These are phyloP conservation scores for Paraleonurus japonicus DNA, from an alignment of 257 asterid species.

Conservation along the genomic window DNA sequence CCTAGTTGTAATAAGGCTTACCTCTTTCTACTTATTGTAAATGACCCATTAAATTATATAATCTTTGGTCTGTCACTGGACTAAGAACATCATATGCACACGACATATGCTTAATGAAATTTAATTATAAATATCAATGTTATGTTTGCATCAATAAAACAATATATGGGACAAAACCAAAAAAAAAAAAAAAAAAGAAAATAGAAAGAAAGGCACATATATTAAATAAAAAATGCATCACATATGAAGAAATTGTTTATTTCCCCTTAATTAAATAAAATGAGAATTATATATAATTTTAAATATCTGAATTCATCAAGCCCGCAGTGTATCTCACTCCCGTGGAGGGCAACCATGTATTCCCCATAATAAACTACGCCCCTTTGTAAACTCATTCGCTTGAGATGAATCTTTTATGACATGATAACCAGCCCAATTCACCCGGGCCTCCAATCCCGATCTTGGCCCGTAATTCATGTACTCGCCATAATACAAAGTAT, in stretches of 20 bases:
- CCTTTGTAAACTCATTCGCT: conserved; percentile 39
- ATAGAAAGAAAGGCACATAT: background rate
- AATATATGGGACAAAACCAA: too few species aligned
- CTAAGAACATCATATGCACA: too few species aligned
- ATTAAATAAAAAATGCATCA: background rate
- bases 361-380: conserved; percentile 42
- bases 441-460: conserved; percentile 43
- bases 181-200: too few species aligned
- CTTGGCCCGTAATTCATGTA: conserved; percentile 54
- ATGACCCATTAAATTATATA: too few species aligned
- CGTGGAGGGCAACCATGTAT: conserved; percentile 44
- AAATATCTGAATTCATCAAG: conserved; percentile 9
- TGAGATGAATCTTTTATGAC: conserved; percentile 28
- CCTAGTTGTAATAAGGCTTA: too few species aligned
- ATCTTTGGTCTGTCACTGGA: too few species aligned
- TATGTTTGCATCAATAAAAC: too few species aligned
- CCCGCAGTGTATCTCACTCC: conserved; percentile 44
- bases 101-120: too few species aligned
- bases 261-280: background rate
- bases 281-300: background rate
- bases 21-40: too few species aligned
- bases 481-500: conserved; percentile 46
- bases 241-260: background rate
- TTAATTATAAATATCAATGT: too few species aligned
- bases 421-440: conserved; percentile 53